Conservation (phyloP, 2,329 filamentous ascomycete genomes). For the Cercospora citrullina region DNA sequence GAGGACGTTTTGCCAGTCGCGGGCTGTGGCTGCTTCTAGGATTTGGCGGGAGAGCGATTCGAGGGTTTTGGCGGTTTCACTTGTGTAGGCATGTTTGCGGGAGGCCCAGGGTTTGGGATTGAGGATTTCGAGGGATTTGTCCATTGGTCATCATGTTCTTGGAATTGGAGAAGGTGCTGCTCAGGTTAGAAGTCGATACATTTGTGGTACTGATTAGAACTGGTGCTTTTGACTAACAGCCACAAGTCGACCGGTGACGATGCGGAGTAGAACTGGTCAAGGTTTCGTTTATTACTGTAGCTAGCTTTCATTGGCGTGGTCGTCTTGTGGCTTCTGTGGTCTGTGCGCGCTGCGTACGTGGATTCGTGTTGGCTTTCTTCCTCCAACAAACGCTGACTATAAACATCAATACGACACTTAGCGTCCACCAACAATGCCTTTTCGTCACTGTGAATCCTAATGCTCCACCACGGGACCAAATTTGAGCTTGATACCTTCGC, state of each 20-base stretch:
- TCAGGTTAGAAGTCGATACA: background rate
- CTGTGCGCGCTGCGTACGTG: background rate
- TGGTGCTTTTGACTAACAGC: background rate
- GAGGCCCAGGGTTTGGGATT: slow-evolving; percentile 21
- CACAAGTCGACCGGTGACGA: background rate
- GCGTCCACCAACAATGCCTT: background rate
- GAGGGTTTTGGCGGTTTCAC: slow-evolving; percentile 10
- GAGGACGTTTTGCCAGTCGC: slow-evolving; percentile 13
- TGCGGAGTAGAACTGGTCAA: background rate
- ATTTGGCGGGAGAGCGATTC: slow-evolving; percentile 12
- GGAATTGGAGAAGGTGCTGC: background rate
- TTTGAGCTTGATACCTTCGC: background rate
- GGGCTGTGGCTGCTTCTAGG: slow-evolving; percentile 11
- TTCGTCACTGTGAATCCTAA: background rate
- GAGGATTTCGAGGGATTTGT: slow-evolving; percentile 19
- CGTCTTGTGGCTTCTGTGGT: background rate
- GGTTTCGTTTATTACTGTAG: background rate
- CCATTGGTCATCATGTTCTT: slow-evolving; percentile 4
- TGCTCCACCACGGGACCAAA: background rate
- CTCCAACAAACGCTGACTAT: background rate
- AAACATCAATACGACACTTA: background rate
- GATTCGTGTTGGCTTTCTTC: background rate
- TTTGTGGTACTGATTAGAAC: background rate
- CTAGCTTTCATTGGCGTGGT: background rate
- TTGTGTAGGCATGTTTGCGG: slow-evolving; percentile 13